A percentile compares a stretch with the other conserved stretches of the same genome.
These are phyloP conservation scores for Exophiala aquamarina DNA, from an alignment of 2,329 filamentous ascomycete species.

Conservation along the genomic window DNA sequence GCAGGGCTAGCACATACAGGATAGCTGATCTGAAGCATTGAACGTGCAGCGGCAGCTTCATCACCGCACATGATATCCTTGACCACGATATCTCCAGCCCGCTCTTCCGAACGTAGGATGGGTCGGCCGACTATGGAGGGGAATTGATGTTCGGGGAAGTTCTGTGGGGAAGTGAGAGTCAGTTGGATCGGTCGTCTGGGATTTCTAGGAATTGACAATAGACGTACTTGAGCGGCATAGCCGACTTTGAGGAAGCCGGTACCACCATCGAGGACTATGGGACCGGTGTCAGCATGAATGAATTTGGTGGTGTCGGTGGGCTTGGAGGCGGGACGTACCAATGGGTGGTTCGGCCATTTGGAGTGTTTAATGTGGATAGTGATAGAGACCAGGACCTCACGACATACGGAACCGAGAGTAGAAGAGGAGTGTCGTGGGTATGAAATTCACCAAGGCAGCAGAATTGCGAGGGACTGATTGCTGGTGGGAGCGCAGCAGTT, in stretches of 20 bases:
- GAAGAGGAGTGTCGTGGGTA: too few species aligned
- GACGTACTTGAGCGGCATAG: constrained; percentile 80
- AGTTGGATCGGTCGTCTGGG: not conserved
- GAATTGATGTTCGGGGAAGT: constrained; percentile 98
- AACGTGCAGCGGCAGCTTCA: constrained; percentile 91
- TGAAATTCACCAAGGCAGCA: too few species aligned
- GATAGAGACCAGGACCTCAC: too few species aligned
- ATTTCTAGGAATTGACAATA: constrained; percentile 1
- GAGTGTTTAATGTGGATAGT: not conserved
- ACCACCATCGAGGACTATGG: constrained; percentile 93
- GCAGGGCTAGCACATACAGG: constrained; percentile 57
- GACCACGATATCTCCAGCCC: constrained; percentile 69
- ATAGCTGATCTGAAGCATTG: constrained; percentile 97
- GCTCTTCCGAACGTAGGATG: constrained; percentile 93
- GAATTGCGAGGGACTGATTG: too few species aligned
- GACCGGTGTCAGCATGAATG: constrained; percentile 33
- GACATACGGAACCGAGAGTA: not conserved
- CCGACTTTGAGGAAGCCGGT: constrained; percentile 99
- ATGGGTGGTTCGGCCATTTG: constrained; percentile 52
- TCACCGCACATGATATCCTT: constrained; percentile 99
- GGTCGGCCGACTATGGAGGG: constrained; percentile 97
- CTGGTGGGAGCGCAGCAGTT: too few species aligned
- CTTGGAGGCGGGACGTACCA: constrained; percentile 36
- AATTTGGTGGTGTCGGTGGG: constrained; percentile 13
- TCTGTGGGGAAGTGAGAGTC: constrained; percentile 52